Conservation (phyloP, 345 rosid genomes). For the Triadica sebifera region DNA sequence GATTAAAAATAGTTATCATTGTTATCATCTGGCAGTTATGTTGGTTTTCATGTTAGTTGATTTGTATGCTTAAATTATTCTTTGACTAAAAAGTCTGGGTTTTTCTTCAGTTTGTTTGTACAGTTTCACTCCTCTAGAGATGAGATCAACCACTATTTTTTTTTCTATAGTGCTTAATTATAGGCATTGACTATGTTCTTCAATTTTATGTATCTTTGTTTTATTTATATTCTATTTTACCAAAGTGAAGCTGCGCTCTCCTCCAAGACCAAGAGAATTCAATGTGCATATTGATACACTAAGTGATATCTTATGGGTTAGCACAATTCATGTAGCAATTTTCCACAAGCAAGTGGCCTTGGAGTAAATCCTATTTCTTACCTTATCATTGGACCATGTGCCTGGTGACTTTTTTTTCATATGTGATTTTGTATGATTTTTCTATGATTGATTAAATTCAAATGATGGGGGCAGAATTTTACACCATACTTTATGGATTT, state of each 20-base stretch:
- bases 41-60: neutral
- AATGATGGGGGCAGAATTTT: no score
- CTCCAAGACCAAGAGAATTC: slow-evolving; percentile 93
- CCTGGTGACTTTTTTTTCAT: slow-evolving; percentile 5
- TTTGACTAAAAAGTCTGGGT: slow-evolving; percentile 18
- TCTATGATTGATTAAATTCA: no score
- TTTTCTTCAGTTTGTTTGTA: slow-evolving; percentile 15
- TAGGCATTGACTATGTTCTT: slow-evolving; percentile 10
- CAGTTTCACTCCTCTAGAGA: neutral
- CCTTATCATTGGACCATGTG: slow-evolving; percentile 2
- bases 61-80: neutral
- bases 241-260: slow-evolving; percentile 87
- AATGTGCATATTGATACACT: slow-evolving; percentile 98
- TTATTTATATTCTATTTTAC: slow-evolving; percentile 82
- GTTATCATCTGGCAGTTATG: no score
- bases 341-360: slow-evolving; percentile 86
- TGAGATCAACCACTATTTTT: neutral
- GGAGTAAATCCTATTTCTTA: slow-evolving; percentile 50
- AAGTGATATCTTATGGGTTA: slow-evolving; percentile 89
- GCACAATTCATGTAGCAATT: slow-evolving; percentile 71
- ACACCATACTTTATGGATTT: no score
- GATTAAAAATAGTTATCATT: no score
- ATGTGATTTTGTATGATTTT: no score
- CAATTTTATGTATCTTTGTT: slow-evolving; percentile 17
- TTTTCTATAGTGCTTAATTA: slow-evolving; percentile 5